Evolutionary conservation across 257 asterid species (phyloP), one percentile per base, ranked within the genome.

Genomic region (Gentiana straminea): DNA sequence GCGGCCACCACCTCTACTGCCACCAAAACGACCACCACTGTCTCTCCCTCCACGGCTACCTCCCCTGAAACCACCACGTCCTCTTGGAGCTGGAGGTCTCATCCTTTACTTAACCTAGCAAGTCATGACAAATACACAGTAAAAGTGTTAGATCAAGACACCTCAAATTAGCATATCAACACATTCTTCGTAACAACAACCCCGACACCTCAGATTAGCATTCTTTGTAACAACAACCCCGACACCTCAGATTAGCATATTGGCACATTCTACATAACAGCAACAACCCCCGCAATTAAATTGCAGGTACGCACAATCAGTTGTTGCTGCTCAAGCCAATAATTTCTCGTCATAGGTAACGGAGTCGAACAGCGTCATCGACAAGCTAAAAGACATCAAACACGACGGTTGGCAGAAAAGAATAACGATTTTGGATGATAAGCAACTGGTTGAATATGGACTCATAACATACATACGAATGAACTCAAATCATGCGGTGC

Each of bases 81-180:
- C 94, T 51, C 97, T 94, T 62, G 96, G 96, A 74, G 94, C 82
- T 33, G 98, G 98, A 66, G 98, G 96, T 65, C 96, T 86, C 98
- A 90, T 89, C 34, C 37, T 41, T 59, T 13, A n/a, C 35, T 24
- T 33, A 1, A 51, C 39, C 24, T 24, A 24, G 24, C 24, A 24
- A 24, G 24, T 24, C 24, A 24, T 24, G 24, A 24, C 24, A 24
- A 24, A 24, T 24, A 24, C 24, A 24, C 24, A 24, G 24, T 0
- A 24, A 24, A 24, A 24, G 24, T 24, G 24, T 24, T 24, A 24
- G 24, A 24, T 24, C 24, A 24, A 24, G 24, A 24, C 24, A 24
- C 24, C 24, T 24, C 24, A 24, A 24, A 24, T 24, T 24, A 24
- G 24, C 24, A 24, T 24, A 24, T 24, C 24, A 24, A 24, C 24